Evolutionary conservation across 495 filamentous ascomycete species (phyloP), one percentile per base, ranked within the genome.

Genomic region (Aspergillus asperescens): DNA sequence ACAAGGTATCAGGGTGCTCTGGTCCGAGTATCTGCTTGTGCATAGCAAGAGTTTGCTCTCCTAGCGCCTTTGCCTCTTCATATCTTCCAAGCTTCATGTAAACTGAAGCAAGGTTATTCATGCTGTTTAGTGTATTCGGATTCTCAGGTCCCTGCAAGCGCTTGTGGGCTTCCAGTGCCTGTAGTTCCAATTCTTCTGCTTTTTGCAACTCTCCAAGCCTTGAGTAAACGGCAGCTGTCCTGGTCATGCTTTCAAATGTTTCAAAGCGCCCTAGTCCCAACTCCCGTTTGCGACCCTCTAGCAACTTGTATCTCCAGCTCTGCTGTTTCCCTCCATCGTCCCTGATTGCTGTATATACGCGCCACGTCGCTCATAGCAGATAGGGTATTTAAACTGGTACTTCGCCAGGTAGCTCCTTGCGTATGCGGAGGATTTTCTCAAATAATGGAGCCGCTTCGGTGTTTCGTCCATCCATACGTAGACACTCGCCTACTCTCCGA

Each of bases 61-160:
- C 1, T 10, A 76, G 55, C 43, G 46, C 24, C 40, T 71, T 63
- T 12, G 71, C 71, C 28, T 74, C 61, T 23, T 62, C 49, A 57
- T 44, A 69, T 28, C 60, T 63, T 40, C 69, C 71, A 49, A 67
- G 64, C 31, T 62, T 28, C 9, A 5, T 49, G 25, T 20, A 65
- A n/a, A 28, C 9, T 28, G 25, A 28, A 28, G 25, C 4, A 28
- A 28, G 25, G 25, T 5, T 4, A 9, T 4, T 9, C 5, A 28
- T 28, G 9, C 25, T 28, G 25, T 9, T 9, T 28, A 28, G 9
- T 13, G 29, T 32, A 13, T 13, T 13, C 13, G 29, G 3, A 32
- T 7, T 3, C 13, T 13, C 10, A 9, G 29, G 5, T 12, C 10
- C 29, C 7, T 10, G 32, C 32, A 35, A 5, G 4, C n/a, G 32